Evolutionary conservation across 352 stramenopile genomes (phyloP).

Genomic region (Peronospora belbahrii): DNA sequence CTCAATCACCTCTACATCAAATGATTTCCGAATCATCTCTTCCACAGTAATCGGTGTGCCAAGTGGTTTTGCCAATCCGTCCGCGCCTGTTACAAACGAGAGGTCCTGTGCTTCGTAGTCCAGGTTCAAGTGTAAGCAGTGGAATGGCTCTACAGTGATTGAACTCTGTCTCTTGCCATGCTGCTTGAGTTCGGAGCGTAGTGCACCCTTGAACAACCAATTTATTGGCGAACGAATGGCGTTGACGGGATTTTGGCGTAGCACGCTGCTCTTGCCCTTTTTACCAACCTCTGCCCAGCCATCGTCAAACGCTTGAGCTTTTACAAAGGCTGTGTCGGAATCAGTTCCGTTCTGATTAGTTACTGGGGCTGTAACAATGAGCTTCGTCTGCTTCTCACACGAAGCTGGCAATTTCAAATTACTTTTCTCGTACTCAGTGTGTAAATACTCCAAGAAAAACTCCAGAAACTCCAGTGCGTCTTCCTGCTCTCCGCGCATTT

Average conservation of each 20-base stretch:
- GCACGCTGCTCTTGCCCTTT: conserved; percentile 64
- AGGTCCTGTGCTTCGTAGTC: conserved; percentile 41
- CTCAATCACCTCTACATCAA: conserved; percentile 70
- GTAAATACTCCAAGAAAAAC: conserved; percentile 79
- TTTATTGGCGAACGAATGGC: conserved; percentile 66
- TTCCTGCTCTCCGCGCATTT: conserved; percentile 74
- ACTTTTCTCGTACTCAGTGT: conserved; percentile 76
- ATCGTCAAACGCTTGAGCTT: conserved; percentile 38
- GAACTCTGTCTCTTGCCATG: conserved; percentile 64
- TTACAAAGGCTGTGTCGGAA: conserved; percentile 12
- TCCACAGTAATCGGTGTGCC: conserved; percentile 45
- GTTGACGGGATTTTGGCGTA: conserved; percentile 68
- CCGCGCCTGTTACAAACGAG: conserved; percentile 28
- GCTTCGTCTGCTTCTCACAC: conserved; percentile 63
- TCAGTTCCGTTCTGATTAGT: conserved; percentile 4
- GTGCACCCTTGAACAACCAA: conserved; percentile 76
- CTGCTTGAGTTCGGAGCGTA: conserved; percentile 74
- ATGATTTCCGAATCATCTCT: conserved; percentile 70
- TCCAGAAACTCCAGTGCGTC: conserved; percentile 83
- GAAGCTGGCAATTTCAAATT: conserved; percentile 42
- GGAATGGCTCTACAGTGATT: conserved; percentile 83
- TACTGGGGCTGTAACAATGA: not conserved
- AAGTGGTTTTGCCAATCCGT: conserved; percentile 30
- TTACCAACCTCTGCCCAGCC: conserved; percentile 77
- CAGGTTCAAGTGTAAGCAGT: conserved; percentile 77